A percentile compares a stretch with the other conserved stretches of the same genome.
Evolutionary conservation across 192 early-diverging fungal genomes (phyloP).

Genomic region (Kickxella alabastrina): DNA sequence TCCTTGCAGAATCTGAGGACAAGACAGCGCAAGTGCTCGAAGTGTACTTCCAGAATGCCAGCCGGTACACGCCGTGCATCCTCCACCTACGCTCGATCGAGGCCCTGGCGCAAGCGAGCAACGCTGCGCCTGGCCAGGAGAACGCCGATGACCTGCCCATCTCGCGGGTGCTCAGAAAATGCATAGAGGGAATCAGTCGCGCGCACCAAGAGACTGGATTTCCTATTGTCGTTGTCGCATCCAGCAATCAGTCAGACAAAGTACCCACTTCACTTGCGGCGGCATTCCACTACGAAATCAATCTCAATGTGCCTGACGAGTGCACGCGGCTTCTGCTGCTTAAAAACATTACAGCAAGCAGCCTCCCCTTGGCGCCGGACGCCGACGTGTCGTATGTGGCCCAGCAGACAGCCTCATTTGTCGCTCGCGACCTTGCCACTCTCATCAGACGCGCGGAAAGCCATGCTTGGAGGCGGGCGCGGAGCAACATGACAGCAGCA

Average conservation of each 20-base stretch:
- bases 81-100: conserved; percentile 78
- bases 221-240: conserved; percentile 76
- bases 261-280: conserved; percentile 71
- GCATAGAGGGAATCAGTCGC: conserved; percentile 22
- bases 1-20: conserved; percentile 74
- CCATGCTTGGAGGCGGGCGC: conserved; percentile 57
- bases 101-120: conserved; percentile 59
- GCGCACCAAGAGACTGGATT: conserved; percentile 53
- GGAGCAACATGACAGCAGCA: neutral
- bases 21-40: conserved; percentile 73
- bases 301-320: conserved; percentile 71
- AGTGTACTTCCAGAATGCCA: conserved; percentile 72
- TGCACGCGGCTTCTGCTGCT: conserved; percentile 63
- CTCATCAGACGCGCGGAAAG: conserved; percentile 70
- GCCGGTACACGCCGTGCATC: conserved; percentile 75
- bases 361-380: conserved; percentile 68
- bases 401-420: conserved; percentile 88
- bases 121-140: conserved; percentile 34
- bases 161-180: conserved; percentile 36
- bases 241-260: conserved; percentile 73
- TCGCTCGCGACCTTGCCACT: conserved; percentile 78
- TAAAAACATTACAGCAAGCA: conserved; percentile 45
- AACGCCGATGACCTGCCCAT: conserved; percentile 36
- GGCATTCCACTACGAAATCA: conserved; percentile 76
- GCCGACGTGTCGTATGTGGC: conserved; percentile 70